Evolutionary conservation across 805 yeast species (phyloP).

Genomic region (Lipomyces lipofer): DNA sequence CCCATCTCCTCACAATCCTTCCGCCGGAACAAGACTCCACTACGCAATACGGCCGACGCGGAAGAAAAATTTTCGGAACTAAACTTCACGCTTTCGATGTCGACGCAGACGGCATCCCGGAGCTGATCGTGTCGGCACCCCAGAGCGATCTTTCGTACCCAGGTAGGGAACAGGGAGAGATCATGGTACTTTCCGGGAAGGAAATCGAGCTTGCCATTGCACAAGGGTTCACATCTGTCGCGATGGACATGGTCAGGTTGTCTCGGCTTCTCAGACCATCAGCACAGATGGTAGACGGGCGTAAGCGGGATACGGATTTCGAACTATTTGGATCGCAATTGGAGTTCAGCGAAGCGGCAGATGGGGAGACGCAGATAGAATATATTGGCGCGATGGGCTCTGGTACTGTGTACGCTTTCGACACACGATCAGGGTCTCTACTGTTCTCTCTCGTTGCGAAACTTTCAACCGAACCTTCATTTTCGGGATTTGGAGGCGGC

Average conservation of each 20-base stretch:
- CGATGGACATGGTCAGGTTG: constrained; percentile 16
- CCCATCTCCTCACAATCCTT: constrained; percentile 31
- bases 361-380: background rate
- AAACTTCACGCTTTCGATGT: constrained; percentile 40
- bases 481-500: constrained; percentile 27
- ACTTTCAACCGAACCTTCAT: constrained; percentile 3
- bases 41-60: constrained; percentile 43
- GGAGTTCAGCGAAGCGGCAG: constrained; percentile 3
- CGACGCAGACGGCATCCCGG: constrained; percentile 45
- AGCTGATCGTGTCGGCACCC: constrained; percentile 50
- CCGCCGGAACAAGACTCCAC: constrained; percentile 37
- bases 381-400: constrained; percentile 24
- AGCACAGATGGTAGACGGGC: constrained; percentile 23
- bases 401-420: constrained; percentile 18
- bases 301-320: constrained; percentile 32
- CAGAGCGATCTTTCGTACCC: constrained; percentile 44
- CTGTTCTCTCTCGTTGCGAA: constrained; percentile 10
- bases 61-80: constrained; percentile 49
- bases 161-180: constrained; percentile 37
- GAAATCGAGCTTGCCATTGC: constrained; percentile 17
- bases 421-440: constrained; percentile 11
- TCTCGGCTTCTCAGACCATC: constrained; percentile 15
- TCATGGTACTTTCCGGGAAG: constrained; percentile 23
- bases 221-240: constrained; percentile 16
- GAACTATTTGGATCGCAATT: constrained; percentile 24